Conservation (phyloP, 1,284 basidiomycete genomes). For the Volvariella volvacea region DNA sequence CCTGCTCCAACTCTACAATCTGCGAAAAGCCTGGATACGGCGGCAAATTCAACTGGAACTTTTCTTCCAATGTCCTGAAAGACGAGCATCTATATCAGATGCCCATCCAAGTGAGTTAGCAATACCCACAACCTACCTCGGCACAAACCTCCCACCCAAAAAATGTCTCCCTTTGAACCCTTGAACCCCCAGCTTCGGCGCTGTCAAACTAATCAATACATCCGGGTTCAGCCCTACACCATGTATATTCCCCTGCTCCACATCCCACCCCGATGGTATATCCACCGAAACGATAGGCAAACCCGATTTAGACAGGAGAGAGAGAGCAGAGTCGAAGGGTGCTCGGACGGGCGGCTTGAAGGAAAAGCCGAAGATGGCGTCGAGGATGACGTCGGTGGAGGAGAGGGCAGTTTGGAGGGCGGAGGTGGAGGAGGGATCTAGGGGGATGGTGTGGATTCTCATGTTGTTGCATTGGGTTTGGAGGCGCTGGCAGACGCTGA, state of each 20-base stretch:
- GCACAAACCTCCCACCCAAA: slow-evolving; percentile 88
- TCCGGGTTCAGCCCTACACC: slow-evolving; percentile 62
- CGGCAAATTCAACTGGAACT: slow-evolving; percentile 73
- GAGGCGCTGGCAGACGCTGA: slow-evolving; percentile 57
- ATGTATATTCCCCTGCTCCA: slow-evolving; percentile 67
- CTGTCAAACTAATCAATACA: slow-evolving; percentile 86
- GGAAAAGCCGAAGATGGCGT: slow-evolving; percentile 97
- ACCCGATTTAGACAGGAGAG: slow-evolving; percentile 55
- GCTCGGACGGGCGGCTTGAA: slow-evolving; percentile 85
- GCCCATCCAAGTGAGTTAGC: too few relatives aligned
- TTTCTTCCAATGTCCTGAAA: slow-evolving; percentile 61
- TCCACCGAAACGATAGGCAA: slow-evolving; percentile 88
- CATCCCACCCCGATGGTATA: slow-evolving; percentile 95
- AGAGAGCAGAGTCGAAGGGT: slow-evolving; percentile 79
- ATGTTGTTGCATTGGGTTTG: slow-evolving; percentile 86
- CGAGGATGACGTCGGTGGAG: slow-evolving; percentile 80
- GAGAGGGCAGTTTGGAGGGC: slow-evolving; percentile 48
- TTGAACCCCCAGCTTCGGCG: slow-evolving; percentile 85
- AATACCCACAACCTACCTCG: slow-evolving; percentile 48
- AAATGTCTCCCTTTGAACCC: slow-evolving; percentile 82
- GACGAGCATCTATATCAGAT: too few relatives aligned
- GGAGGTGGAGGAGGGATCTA: slow-evolving; percentile 22
- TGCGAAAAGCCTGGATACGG: slow-evolving; percentile 71
- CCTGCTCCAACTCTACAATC: slow-evolving; percentile 62
- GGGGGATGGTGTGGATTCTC: slow-evolving; percentile 61